A percentile compares a stretch with the other conserved stretches of the same genome.
Evolutionary conservation across 352 stramenopile species (phyloP).

Genomic region (Phytophthora multivora): DNA sequence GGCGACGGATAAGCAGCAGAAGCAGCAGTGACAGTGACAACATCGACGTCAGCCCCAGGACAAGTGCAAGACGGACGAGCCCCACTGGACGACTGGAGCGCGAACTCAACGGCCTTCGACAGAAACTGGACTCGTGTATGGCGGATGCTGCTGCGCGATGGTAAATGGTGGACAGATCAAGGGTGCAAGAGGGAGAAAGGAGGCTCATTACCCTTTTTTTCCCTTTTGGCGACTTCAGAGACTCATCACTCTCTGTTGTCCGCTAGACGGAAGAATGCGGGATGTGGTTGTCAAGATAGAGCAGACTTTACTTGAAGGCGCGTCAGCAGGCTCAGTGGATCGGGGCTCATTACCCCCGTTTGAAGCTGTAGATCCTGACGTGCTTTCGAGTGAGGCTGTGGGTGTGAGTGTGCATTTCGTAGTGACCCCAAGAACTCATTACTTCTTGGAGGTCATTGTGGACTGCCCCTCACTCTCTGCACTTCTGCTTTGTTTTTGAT

Average conservation of each 20-base stretch:
- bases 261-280: conserved; percentile 6
- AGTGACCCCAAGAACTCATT: conserved; percentile 33
- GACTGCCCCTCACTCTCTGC: conserved; percentile 1
- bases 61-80: conserved; percentile 7
- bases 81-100: conserved; percentile 52
- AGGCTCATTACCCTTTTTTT: conserved; percentile 30
- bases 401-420: conserved; percentile 3
- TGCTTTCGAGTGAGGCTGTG: conserved; percentile 19
- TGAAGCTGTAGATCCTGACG: conserved; percentile 23
- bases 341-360: conserved; percentile 42
- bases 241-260: conserved; percentile 37
- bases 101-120: conserved; percentile 56
- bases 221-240: conserved; percentile 4
- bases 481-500: conserved; percentile 19
- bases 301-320: conserved; percentile 10
- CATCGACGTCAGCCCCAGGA: conserved; percentile 24
- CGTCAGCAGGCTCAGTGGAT: conserved; percentile 26
- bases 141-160: conserved; percentile 27
- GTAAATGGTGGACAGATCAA: conserved; percentile 11
- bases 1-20: conserved; percentile 29
- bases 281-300: conserved; percentile 8
- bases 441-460: conserved; percentile 25
- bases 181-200: neutral
- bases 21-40: conserved; percentile 36
- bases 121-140: conserved; percentile 69